These are phyloP conservation scores for Lipomyces starkeyi DNA, from an alignment of 805 yeast species.

Conservation along the genomic window DNA sequence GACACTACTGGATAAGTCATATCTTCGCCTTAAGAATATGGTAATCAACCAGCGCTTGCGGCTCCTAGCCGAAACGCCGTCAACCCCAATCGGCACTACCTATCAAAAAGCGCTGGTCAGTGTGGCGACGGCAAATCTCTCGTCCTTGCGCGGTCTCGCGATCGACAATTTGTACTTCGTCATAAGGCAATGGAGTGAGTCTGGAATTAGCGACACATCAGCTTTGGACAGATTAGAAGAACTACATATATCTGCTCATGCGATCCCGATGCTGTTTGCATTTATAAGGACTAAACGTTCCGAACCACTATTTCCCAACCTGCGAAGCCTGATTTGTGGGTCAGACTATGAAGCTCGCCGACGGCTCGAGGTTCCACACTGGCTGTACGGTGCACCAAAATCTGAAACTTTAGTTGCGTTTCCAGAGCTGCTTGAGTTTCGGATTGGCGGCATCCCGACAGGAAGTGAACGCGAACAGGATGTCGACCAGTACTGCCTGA, in stretches of 20 bases:
- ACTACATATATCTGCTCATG: constrained; percentile 30
- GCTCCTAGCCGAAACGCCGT: not conserved
- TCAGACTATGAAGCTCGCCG: constrained; percentile 30
- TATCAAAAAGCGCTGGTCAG: not conserved
- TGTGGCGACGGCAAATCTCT: constrained; percentile 6
- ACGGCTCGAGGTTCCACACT: constrained; percentile 29
- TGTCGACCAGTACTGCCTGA: constrained; percentile 30
- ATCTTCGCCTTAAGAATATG: constrained; percentile 14
- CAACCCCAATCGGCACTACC: not conserved
- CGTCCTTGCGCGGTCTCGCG: constrained; percentile 22
- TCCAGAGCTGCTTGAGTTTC: constrained; percentile 27
- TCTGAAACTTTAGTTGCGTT: constrained; percentile 21
- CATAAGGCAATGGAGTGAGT: constrained; percentile 27
- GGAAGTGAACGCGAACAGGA: constrained; percentile 23
- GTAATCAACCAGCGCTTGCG: constrained; percentile 9
- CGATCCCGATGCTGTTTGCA: constrained; percentile 27
- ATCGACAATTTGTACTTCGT: constrained; percentile 28
- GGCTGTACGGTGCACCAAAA: constrained; percentile 23
- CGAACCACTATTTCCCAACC: constrained; percentile 21
- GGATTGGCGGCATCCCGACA: constrained; percentile 15
- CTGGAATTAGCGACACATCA: constrained; percentile 17
- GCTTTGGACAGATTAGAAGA: constrained; percentile 21
- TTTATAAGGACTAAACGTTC: constrained; percentile 24
- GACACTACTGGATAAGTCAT: constrained; percentile 21
- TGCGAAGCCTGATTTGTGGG: constrained; percentile 21